Conservation (phyloP, 441 rosid genomes). For the Syzygium malaccense region DNA sequence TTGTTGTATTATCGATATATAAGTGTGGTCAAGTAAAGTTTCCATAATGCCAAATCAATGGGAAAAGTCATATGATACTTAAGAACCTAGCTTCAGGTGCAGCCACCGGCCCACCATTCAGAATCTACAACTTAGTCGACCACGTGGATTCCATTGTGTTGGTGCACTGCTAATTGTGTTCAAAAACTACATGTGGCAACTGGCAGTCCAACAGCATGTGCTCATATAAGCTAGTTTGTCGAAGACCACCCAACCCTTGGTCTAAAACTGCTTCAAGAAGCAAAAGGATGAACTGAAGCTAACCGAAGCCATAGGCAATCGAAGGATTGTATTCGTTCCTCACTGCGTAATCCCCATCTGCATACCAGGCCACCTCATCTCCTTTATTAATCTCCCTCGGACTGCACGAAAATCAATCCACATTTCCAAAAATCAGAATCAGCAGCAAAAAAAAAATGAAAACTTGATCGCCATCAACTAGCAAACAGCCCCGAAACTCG, state of each 20-base stretch:
- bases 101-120: background rate
- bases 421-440: background rate
- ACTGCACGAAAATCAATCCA: conserved; percentile 23
- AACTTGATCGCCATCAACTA: background rate
- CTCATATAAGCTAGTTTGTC: background rate
- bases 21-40: background rate
- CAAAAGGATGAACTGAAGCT: conserved; percentile 9
- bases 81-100: background rate
- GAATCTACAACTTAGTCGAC: background rate
- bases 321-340: conserved; percentile 71
- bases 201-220: background rate
- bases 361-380: conserved; percentile 91
- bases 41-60: background rate
- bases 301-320: conserved; percentile 78
- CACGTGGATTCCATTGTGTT: background rate
- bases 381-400: conserved; percentile 76
- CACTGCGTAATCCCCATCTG: conserved; percentile 75
- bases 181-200: background rate
- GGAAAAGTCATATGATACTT: background rate
- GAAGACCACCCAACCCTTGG: background rate
- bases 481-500: conserved; percentile 1
- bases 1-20: background rate
- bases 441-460: background rate
- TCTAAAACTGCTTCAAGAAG: background rate
- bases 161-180: background rate